Conservation (phyloP, 345 rosid species). For the Sisymbrium altissimum region DNA sequence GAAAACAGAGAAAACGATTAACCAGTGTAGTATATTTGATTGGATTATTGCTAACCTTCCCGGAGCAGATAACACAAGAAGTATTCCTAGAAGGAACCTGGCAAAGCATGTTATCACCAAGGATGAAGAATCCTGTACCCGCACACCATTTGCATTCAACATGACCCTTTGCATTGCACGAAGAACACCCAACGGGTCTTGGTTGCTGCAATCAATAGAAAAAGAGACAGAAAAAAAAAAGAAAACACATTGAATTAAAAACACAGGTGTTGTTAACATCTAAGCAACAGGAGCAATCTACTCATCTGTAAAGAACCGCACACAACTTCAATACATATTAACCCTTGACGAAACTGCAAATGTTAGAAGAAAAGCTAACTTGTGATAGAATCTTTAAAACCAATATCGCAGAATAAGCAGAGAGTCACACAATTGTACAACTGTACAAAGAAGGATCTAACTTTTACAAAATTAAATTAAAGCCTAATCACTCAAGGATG, state of each 20-base stretch:
- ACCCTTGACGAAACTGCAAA: too few relatives aligned
- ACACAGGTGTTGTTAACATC: background rate
- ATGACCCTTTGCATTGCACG: constrained; percentile 64
- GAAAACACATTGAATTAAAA: background rate
- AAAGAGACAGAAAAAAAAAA: background rate
- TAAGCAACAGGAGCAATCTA: background rate
- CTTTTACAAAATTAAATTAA: background rate
- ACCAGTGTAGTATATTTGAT: background rate
- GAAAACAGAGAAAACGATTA: background rate
- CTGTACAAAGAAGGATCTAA: too few relatives aligned
- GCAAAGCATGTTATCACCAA: constrained; percentile 91
- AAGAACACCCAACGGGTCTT: constrained; percentile 62
- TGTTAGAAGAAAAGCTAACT: too few relatives aligned
- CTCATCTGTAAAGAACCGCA: too few relatives aligned
- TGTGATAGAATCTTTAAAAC: background rate
- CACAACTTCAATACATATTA: too few relatives aligned
- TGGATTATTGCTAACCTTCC: constrained; percentile 49
- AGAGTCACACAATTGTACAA: background rate
- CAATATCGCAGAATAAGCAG: background rate
- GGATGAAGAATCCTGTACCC: constrained; percentile 89
- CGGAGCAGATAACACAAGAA: constrained; percentile 74
- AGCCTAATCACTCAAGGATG: background rate
- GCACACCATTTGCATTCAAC: constrained; percentile 91
- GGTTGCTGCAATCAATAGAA: constrained; percentile 60
- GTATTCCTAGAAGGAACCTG: constrained; percentile 91